phyloP scores from a whole-genome alignment of 2,329 filamentous ascomycete genomes.

The Karstenula rhodostoma region DNA sequence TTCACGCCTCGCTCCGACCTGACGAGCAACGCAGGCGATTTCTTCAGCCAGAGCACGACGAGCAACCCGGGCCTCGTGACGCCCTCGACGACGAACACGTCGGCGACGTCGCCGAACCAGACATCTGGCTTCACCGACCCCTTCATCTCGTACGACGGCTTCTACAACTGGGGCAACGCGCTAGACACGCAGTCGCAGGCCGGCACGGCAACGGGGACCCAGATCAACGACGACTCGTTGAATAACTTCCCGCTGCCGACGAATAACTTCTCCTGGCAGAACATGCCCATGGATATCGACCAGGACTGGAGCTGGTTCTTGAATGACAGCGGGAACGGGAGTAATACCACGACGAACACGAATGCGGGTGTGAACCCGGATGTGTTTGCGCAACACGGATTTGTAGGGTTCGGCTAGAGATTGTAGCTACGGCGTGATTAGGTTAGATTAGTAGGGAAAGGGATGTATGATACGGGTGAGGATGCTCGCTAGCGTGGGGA shows the following conservation, averaged over 20 bases:
- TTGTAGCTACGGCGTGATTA: neutral
- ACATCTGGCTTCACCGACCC: slow-evolving; percentile 27
- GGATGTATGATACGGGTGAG: slow-evolving; percentile 4
- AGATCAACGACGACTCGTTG: slow-evolving; percentile 44
- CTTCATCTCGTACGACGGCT: slow-evolving; percentile 51
- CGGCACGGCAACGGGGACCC: slow-evolving; percentile 14
- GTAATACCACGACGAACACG: slow-evolving; percentile 9
- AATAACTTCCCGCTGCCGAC: slow-evolving; percentile 43
- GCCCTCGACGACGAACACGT: slow-evolving; percentile 25
- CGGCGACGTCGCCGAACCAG: slow-evolving; percentile 21
- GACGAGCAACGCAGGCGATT: slow-evolving; percentile 13
- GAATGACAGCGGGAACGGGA: slow-evolving; percentile 35
- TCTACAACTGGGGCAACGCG: slow-evolving; percentile 47
- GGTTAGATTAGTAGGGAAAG: neutral
- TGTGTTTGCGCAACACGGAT: slow-evolving; percentile 30
- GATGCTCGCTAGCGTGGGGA: neutral
- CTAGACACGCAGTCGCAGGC: slow-evolving; percentile 22
- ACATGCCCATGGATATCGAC: slow-evolving; percentile 52
- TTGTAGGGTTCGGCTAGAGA: slow-evolving; percentile 37
- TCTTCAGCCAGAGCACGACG: slow-evolving; percentile 7
- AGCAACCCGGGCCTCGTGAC: slow-evolving; percentile 12
- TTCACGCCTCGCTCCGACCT: slow-evolving; percentile 26
- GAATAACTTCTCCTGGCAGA: slow-evolving; percentile 50
- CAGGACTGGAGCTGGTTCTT: slow-evolving; percentile 54
- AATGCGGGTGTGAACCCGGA: slow-evolving; percentile 16